Conservation (phyloP, 441 rosid genomes). For the Erodium texanum region DNA sequence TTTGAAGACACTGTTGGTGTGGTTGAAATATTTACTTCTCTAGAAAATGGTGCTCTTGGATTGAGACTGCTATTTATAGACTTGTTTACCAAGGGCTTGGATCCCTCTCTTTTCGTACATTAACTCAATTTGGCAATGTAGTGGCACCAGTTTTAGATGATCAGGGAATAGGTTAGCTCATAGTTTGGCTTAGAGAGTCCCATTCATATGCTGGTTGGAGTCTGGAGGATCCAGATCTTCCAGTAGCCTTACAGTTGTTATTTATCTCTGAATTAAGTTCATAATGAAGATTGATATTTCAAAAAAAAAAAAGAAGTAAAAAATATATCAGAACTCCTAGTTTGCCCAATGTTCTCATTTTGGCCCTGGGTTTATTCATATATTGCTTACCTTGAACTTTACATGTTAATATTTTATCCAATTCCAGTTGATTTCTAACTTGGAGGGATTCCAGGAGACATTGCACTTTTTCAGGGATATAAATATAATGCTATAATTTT, state of each 20-base stretch:
- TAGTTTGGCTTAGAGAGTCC: too few species aligned
- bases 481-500: not conserved
- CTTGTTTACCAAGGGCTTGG: not conserved
- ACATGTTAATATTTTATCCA: not conserved
- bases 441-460: not conserved
- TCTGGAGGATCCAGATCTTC: too few species aligned
- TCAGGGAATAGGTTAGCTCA: too few species aligned
- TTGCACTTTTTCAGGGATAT: not conserved
- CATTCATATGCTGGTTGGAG: too few species aligned
- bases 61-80: not conserved
- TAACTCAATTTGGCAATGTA: not conserved
- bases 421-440: not conserved
- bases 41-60: not conserved
- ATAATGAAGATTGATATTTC: too few species aligned
- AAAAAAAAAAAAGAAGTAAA: too few species aligned
- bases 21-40: not conserved
- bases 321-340: not conserved
- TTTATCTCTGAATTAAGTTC: too few species aligned
- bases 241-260: too few species aligned
- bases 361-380: not conserved
- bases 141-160: not conserved
- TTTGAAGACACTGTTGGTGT: not conserved
- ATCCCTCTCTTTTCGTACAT: not conserved
- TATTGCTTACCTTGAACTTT: not conserved
- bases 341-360: not conserved